A percentile compares a stretch with the other conserved stretches of the same genome.
phyloP scores from a whole-genome alignment of 768 basidiomycete species.

The Melanogaster broomeanus region DNA sequence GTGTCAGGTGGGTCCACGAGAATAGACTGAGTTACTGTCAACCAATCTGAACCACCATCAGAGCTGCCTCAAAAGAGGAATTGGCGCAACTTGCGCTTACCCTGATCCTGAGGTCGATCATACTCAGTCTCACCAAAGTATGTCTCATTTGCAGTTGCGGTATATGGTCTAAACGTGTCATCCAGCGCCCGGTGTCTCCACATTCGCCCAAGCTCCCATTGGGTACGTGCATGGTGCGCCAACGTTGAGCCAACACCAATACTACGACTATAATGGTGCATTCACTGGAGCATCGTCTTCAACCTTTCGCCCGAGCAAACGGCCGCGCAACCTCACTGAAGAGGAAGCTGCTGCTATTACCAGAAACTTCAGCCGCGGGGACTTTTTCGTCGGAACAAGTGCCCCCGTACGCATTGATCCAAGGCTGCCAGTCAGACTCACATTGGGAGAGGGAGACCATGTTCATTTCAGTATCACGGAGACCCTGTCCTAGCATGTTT shows the following conservation, averaged over 20 bases:
- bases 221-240: conserved; percentile 41
- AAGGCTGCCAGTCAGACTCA: conserved; percentile 74
- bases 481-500: conserved; percentile 38
- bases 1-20: conserved; percentile 58
- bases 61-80: conserved; percentile 83
- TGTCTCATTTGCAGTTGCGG: conserved; percentile 1
- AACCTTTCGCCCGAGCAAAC: conserved; percentile 79
- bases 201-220: conserved; percentile 40
- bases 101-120: conserved; percentile 73
- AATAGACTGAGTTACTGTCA: conserved; percentile 4
- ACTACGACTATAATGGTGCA: conserved; percentile 76
- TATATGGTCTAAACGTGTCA: conserved; percentile 6
- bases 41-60: conserved; percentile 27
- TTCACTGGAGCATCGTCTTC: conserved; percentile 71
- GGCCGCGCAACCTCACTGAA: conserved; percentile 77
- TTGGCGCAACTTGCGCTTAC: conserved; percentile 70
- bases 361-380: conserved; percentile 77
- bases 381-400: conserved; percentile 80
- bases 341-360: conserved; percentile 85
- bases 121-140: conserved; percentile 30
- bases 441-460: conserved; percentile 79
- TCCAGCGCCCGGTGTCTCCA: conserved; percentile 36
- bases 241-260: conserved; percentile 57
- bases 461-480: conserved; percentile 68
- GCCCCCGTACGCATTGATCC: conserved; percentile 85